A percentile compares a stretch with the other conserved stretches of the same genome.
phyloP scores from a whole-genome alignment of 148 eudicot genomes.

The Hydrangea macrophylla region DNA sequence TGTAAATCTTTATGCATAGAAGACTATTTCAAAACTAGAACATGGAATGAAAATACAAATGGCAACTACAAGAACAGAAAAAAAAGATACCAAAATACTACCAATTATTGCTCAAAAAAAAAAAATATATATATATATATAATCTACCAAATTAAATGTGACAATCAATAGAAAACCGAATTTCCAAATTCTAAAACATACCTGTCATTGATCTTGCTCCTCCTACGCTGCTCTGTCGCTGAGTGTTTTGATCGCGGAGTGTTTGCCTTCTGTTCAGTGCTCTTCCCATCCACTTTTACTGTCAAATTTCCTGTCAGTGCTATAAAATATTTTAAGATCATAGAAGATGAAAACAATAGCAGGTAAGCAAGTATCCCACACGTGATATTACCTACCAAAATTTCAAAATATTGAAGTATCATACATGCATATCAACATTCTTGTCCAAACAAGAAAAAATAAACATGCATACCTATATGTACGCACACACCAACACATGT shows the following conservation, averaged over 20 bases:
- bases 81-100: not conserved
- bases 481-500: too few relatives aligned
- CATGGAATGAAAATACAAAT: not conserved
- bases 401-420: too few relatives aligned
- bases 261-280: constrained; percentile 71
- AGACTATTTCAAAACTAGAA: too few relatives aligned
- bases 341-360: not conserved
- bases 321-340: not conserved
- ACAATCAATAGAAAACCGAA: not conserved
- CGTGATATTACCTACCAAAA: too few relatives aligned
- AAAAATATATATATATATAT: not conserved
- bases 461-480: not conserved
- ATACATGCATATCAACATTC: too few relatives aligned
- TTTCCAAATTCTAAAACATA: constrained; percentile 46
- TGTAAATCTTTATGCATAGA: too few relatives aligned
- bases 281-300: constrained; percentile 65
- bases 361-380: not conserved
- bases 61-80: not conserved
- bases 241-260: constrained; percentile 97
- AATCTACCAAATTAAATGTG: not conserved
- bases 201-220: constrained; percentile 99
- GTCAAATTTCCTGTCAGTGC: constrained; percentile 55
- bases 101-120: not conserved
- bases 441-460: too few relatives aligned
- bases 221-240: constrained; percentile 94